Evolutionary conservation across 306 rosid species (phyloP), one percentile per base, ranked within the genome.

Genomic region (Lathyrus sativus): DNA sequence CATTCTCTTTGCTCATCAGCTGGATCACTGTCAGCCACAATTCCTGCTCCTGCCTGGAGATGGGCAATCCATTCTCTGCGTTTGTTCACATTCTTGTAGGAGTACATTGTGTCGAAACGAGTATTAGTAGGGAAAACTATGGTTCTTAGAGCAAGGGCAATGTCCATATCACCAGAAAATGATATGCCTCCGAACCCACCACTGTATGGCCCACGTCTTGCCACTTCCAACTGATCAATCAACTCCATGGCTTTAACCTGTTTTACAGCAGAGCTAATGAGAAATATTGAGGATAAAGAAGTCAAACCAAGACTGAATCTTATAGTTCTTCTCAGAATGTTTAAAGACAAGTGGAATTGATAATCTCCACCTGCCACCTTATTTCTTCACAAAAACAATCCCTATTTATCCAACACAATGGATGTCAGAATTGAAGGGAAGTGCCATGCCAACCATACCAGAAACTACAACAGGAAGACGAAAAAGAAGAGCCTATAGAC

Each of bases 211-310:
- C 99, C 99, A 1, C 99, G 95, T 74, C 99, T 87, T 17, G 88
- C 66, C 15, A 82, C 92, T 76, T 95, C 99, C 62, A 95, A 86
- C 81, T 88, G 67, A 79, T 95, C 97, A 63, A 95, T 95, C 82
- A 95, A 83, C 82, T 90, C 97, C 99, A 95, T 95, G 59, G 97
- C 97, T 77, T 87, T 95, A 41, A 95, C 99, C 99, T 88, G 87
- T 78, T 79, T 79, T 43, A 65, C 75, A 79, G 45, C 78, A 75
- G 3, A 39, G 56, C 62, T 13, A 58, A 53, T 26, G 39, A 59
- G 50, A 74, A 70, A 66, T 10, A 72, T 57, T 13, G 49, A 42
- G 48, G 62, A n/a, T 53, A 46, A 63, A 37, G 5, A 63, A 18
- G 3, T 44, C 51, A 29, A 73, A 71, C 49, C 17, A 44, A 55